phyloP scores from a whole-genome alignment of 2,329 filamentous ascomycete species.

The Colletotrichum sp. region DNA sequence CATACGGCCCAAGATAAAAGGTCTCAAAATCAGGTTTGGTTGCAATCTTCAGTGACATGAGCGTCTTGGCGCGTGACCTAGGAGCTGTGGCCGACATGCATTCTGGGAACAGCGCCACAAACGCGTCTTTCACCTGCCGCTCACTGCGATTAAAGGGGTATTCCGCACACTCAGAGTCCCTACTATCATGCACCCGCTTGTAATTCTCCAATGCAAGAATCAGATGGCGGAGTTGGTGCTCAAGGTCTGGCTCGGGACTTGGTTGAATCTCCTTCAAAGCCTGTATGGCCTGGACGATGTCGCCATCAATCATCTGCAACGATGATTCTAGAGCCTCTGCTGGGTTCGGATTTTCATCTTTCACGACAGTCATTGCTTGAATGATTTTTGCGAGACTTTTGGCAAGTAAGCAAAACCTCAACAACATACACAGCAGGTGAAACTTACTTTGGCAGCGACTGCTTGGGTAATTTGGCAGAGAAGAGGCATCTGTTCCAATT shows the following conservation, averaged over 20 bases:
- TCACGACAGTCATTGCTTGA: neutral
- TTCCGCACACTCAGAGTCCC: neutral
- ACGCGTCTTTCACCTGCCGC: conserved; percentile 34
- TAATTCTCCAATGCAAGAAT: conserved; percentile 13
- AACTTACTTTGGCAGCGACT: conserved; percentile 34
- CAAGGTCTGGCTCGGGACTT: conserved; percentile 20
- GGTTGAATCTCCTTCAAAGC: conserved; percentile 37
- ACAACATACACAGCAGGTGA: neutral
- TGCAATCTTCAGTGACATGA: neutral
- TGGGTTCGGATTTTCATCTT: neutral
- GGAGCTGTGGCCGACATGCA: neutral
- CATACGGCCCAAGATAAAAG: conserved; percentile 22
- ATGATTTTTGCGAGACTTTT: neutral
- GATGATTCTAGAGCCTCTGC: conserved; percentile 16
- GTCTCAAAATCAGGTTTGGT: conserved; percentile 22
- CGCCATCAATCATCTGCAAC: conserved; percentile 33
- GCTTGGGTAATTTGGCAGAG: conserved; percentile 35
- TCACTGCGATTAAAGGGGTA: conserved; percentile 24
- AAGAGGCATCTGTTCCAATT: conserved; percentile 39
- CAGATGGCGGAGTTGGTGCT: conserved; percentile 22
- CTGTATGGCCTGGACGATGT: conserved; percentile 41
- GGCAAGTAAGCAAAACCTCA: neutral
- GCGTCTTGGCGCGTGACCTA: neutral
- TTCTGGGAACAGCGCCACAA: conserved; percentile 28
- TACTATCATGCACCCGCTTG: neutral